Conservation (phyloP, 1,284 basidiomycete genomes). For the Meira miltonrushii region DNA sequence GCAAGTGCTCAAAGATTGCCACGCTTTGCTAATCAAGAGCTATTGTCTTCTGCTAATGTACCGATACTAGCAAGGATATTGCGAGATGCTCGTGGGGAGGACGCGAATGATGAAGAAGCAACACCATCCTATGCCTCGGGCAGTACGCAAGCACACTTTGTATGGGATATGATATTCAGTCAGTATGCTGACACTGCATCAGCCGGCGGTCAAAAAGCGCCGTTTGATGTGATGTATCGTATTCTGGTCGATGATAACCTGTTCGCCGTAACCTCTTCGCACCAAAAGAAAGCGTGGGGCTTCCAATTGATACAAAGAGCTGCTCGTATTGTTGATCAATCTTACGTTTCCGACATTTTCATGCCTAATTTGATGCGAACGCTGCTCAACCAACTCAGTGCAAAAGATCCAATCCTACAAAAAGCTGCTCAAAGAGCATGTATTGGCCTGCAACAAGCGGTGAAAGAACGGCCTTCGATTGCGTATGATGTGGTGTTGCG, state of each 20-base stretch:
- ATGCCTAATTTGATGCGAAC: slow-evolving; percentile 93
- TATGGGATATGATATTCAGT: slow-evolving; percentile 80
- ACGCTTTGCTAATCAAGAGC: slow-evolving; percentile 2
- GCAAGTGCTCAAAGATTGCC: not conserved
- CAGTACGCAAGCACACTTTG: slow-evolving; percentile 68
- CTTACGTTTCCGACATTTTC: slow-evolving; percentile 77
- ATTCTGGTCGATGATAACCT: slow-evolving; percentile 86
- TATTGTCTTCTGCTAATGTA: slow-evolving; percentile 70
- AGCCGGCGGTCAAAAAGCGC: slow-evolving; percentile 54
- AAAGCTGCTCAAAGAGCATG: slow-evolving; percentile 67
- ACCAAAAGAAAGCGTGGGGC: slow-evolving; percentile 90
- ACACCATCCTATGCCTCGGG: slow-evolving; percentile 45
- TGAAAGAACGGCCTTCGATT: slow-evolving; percentile 69
- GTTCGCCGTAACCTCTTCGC: slow-evolving; percentile 75
- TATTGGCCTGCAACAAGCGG: slow-evolving; percentile 68
- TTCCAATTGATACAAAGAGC: slow-evolving; percentile 85
- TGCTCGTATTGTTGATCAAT: slow-evolving; percentile 64
- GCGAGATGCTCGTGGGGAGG: slow-evolving; percentile 12
- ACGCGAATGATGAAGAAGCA: slow-evolving; percentile 59
- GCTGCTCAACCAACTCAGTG: slow-evolving; percentile 91
- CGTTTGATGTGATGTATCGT: slow-evolving; percentile 84
- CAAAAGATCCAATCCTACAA: slow-evolving; percentile 79
- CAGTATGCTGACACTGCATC: slow-evolving; percentile 55
- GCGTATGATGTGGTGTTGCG: slow-evolving; percentile 82
- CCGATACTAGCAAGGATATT: slow-evolving; percentile 69